Evolutionary conservation across 2,329 filamentous ascomycete species (phyloP).

Genomic region (Didymella pinodella): DNA sequence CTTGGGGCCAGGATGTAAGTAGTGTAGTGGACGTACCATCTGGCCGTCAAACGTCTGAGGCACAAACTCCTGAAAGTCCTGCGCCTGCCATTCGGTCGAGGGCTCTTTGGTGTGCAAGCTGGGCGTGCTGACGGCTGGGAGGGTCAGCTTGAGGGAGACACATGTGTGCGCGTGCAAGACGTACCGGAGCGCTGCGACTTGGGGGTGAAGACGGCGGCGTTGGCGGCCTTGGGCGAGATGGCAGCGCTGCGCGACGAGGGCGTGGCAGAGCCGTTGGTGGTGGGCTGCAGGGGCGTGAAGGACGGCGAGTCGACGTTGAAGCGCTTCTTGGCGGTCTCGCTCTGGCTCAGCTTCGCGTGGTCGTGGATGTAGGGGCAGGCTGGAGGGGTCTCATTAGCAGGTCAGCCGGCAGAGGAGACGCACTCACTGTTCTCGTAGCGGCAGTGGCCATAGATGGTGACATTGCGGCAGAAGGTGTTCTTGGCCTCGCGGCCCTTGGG

Average conservation of each 20-base stretch:
- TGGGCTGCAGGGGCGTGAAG: slow-evolving; percentile 76
- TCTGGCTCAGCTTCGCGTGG: slow-evolving; percentile 67
- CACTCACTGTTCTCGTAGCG: slow-evolving; percentile 80
- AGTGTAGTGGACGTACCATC: slow-evolving; percentile 54
- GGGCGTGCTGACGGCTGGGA: slow-evolving; percentile 53
- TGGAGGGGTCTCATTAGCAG: slow-evolving; percentile 34
- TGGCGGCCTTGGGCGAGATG: slow-evolving; percentile 90
- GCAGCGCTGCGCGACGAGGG: slow-evolving; percentile 70
- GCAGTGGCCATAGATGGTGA: slow-evolving; percentile 92
- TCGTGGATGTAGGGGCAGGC: slow-evolving; percentile 88
- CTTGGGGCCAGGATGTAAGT: background rate
- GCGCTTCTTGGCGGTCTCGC: slow-evolving; percentile 71
- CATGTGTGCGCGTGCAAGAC: slow-evolving; percentile 26
- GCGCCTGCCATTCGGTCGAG: slow-evolving; percentile 58
- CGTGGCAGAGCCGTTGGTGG: slow-evolving; percentile 56
- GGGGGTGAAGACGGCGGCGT: slow-evolving; percentile 84
- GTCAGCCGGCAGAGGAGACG: slow-evolving; percentile 13
- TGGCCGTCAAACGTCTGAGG: slow-evolving; percentile 63
- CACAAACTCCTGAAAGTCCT: slow-evolving; percentile 62
- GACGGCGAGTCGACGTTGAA: slow-evolving; percentile 96
- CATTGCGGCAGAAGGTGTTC: slow-evolving; percentile 90
- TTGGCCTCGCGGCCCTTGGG: slow-evolving; percentile 67
- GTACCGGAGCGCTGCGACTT: slow-evolving; percentile 60
- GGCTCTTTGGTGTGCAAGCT: slow-evolving; percentile 56
- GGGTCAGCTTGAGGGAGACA: slow-evolving; percentile 25